Evolutionary conservation across 768 basidiomycete genomes (phyloP), one percentile per base, ranked within the genome.

Genomic region (Chalciporus sphaerocephalus): DNA sequence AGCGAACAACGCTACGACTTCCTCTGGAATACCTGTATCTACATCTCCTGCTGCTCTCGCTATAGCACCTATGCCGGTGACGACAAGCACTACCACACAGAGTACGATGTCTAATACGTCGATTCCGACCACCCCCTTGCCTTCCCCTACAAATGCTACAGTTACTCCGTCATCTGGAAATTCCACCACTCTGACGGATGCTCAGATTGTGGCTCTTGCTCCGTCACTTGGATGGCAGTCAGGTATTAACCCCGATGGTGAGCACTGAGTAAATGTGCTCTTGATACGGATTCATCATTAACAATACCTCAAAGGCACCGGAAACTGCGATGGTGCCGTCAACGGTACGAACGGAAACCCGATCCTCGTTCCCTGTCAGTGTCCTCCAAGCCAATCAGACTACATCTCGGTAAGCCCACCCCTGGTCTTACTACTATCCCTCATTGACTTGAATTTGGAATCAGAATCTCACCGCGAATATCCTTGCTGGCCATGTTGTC

Each of bases 191-290:
- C 58, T 51, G 5, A 62, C 58, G 2, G 52, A 60, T 43, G 55
- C 44, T 3, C 61, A 62, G 21, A 60, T 62, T 57, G 60, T 73
- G 5, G 58, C 68, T 3, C 73, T 83, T 17, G 75, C 82, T 5
- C 85, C 83, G 5, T 52, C 75, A 12, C 74, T 86, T 33, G 85
- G 83, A 28, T 69, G 74, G 52, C 44, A 57, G 32, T 52, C 82
- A 5, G 81, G 79, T 17, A 40, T 74, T 6, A 83, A 84, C 57
- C 83, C 85, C 1, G 79, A 78, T 21, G 81, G 80, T 57, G 66
- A 67, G 51, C 68, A 68, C 80, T 57, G 66, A 67, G 51, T 68
- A 68, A 7, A 7, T 15, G 4, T 3, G 12, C 25, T 20, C 5
- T 21, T 5, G 17, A 21, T 21, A 1, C 11, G 17, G 21, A 12